These are phyloP conservation scores for Amylocarpus encephaloides DNA, from an alignment of 2,329 filamentous ascomycete genomes.

Conservation along the genomic window DNA sequence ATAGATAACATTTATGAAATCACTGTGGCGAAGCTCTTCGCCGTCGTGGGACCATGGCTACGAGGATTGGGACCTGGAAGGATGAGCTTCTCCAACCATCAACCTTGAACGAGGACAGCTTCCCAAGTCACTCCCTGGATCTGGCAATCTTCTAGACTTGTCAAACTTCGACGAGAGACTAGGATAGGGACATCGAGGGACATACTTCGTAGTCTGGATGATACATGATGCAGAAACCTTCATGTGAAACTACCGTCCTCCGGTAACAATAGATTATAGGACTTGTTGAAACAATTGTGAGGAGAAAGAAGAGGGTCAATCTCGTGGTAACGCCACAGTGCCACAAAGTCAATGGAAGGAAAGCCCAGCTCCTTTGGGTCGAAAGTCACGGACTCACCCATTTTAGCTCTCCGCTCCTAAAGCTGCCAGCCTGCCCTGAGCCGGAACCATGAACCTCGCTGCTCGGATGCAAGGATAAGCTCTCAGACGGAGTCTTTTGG, in stretches of 20 bases:
- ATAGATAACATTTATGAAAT: no score
- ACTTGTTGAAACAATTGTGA: no score
- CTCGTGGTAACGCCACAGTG: not conserved
- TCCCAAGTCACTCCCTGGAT: not conserved
- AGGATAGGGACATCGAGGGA: constrained; percentile 5
- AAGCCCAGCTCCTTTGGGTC: not conserved
- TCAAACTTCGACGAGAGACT: not conserved
- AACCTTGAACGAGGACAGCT: not conserved
- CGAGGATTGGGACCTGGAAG: not conserved
- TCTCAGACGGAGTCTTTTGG: not conserved
- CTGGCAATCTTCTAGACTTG: constrained; percentile 6
- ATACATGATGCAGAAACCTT: constrained; percentile 1
- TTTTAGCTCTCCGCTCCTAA: not conserved
- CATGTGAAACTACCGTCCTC: not conserved
- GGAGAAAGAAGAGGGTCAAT: no score
- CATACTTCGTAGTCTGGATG: constrained; percentile 6
- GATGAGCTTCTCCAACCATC: not conserved
- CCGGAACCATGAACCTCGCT: not conserved
- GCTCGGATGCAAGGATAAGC: not conserved
- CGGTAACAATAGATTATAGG: not conserved
- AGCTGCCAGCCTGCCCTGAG: not conserved
- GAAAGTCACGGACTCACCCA: no score
- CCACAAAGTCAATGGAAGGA: not conserved
- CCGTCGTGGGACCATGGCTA: no score
- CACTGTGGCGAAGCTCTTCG: no score